Conservation (phyloP, 2,329 filamentous ascomycete genomes). For the Clonostachys chloroleuca region DNA sequence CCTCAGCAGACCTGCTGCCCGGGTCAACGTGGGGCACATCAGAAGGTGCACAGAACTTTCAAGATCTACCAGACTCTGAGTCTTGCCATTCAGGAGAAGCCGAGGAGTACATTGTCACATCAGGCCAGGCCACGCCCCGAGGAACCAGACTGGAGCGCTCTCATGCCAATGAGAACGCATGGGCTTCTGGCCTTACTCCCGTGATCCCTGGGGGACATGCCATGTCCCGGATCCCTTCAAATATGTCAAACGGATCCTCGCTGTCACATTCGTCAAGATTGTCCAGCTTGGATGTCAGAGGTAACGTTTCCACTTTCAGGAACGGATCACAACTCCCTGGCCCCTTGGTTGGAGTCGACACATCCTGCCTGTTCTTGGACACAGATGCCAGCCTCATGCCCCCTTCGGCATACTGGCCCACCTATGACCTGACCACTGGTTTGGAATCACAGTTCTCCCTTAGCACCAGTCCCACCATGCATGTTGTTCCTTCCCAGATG, state of each 20-base stretch:
- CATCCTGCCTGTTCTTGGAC: constrained; percentile 45
- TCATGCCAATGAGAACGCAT: constrained; percentile 43
- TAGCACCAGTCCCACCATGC: constrained; percentile 37
- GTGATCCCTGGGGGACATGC: constrained; percentile 24
- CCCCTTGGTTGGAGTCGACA: constrained; percentile 39
- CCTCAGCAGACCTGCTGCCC: constrained; percentile 48
- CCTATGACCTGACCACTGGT: constrained; percentile 38
- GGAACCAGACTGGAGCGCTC: constrained; percentile 38
- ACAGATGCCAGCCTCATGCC: constrained; percentile 40
- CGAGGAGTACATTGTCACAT: constrained; percentile 50
- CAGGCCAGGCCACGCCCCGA: constrained; percentile 50
- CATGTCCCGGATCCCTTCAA: constrained; percentile 32
- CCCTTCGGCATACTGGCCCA: constrained; percentile 43
- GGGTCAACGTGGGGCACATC: constrained; percentile 52
- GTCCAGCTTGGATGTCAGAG: constrained; percentile 47
- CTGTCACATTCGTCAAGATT: constrained; percentile 45
- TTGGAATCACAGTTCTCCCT: constrained; percentile 36
- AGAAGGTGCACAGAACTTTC: constrained; percentile 59
- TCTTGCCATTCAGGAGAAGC: constrained; percentile 44
- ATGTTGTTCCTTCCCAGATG: constrained; percentile 53
- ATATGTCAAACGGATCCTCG: constrained; percentile 33
- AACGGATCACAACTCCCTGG: constrained; percentile 29
- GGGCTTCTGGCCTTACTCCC: constrained; percentile 32
- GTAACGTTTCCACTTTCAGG: constrained; percentile 39
- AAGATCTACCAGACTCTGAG: constrained; percentile 45